A percentile compares a stretch with the other conserved stretches of the same genome.
Conservation (phyloP, 2,329 filamentous ascomycete species). For the Aspergillus phoenicis region DNA sequence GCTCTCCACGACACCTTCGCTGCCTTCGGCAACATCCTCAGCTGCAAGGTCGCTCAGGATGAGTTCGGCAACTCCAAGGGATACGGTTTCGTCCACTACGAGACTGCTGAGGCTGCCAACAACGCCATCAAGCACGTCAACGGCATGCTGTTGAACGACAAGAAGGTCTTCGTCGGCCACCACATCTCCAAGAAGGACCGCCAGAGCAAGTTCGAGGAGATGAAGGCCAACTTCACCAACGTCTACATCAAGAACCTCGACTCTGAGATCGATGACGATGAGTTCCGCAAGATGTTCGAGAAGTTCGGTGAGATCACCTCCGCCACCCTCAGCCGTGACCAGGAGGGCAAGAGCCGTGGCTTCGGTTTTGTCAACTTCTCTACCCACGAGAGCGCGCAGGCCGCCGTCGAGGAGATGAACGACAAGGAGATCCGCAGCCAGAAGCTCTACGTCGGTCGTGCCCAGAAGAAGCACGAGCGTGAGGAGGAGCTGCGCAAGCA, state of each 20-base stretch:
- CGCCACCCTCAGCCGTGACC: constrained; percentile 85
- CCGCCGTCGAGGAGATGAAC: constrained; percentile 89
- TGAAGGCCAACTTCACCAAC: constrained; percentile 99
- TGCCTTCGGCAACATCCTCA: constrained; percentile 97
- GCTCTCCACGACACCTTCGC: constrained; percentile 99
- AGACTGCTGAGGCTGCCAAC: constrained; percentile 94
- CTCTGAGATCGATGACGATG: constrained; percentile 80
- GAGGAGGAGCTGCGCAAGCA: constrained; percentile 99
- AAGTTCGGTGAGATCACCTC: constrained; percentile 93
- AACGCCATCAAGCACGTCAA: constrained; percentile 99
- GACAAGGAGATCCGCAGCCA: constrained; percentile 89
- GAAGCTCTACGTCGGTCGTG: constrained; percentile 95
- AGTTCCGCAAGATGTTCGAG: constrained; percentile 93
- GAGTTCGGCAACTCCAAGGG: constrained; percentile 97
- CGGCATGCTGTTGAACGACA: constrained; percentile 99
- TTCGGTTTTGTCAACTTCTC: constrained; percentile 97
- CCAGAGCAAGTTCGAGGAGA: constrained; percentile 99
- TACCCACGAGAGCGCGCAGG: constrained; percentile 81
- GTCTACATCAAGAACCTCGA: constrained; percentile 99
- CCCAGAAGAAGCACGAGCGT: constrained; percentile 99
- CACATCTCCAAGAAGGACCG: constrained; percentile 99
- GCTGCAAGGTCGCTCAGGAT: constrained; percentile 99
- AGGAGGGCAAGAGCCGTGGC: constrained; percentile 88
- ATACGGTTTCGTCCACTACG: constrained; percentile 99
- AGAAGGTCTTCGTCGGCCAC: constrained; percentile 99